Conservation (phyloP, 257 asterid genomes). For the Solanum chaucha region DNA sequence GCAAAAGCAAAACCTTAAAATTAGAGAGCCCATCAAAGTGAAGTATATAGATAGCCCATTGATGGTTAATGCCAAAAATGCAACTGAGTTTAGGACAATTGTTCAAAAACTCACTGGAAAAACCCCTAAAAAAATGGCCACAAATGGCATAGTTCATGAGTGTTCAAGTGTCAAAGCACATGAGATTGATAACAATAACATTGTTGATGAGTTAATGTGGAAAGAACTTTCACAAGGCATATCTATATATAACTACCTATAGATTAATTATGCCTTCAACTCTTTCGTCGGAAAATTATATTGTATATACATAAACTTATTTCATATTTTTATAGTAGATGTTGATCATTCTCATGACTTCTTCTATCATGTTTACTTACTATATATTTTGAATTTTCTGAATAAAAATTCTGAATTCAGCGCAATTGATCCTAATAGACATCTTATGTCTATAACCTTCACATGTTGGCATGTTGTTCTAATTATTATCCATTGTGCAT, state of each 20-base stretch:
- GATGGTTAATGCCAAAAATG: conserved; percentile 14
- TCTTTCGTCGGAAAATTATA: background rate
- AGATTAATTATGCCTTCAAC: background rate
- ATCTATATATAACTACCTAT: background rate
- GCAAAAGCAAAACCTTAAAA: background rate
- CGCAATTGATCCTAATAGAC: background rate
- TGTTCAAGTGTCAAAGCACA: background rate
- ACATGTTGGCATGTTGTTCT: background rate
- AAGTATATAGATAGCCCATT: conserved; percentile 22
- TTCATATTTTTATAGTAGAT: background rate
- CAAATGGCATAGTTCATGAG: background rate
- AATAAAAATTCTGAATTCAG: background rate
- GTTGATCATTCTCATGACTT: background rate
- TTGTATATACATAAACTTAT: background rate
- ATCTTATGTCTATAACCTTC: background rate
- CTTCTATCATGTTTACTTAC: background rate
- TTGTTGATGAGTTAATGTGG: background rate
- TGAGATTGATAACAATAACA: background rate
- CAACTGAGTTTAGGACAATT: conserved; percentile 18
- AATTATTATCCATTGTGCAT: background rate
- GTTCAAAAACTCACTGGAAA: conserved; percentile 29
- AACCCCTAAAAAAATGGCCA: background rate
- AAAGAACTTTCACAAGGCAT: background rate
- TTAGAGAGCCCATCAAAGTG: conserved; percentile 15
- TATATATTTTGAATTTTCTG: background rate